Evolutionary conservation across 148 eudicot genomes (phyloP).

Genomic region (Fagopyrum tataricum): DNA sequence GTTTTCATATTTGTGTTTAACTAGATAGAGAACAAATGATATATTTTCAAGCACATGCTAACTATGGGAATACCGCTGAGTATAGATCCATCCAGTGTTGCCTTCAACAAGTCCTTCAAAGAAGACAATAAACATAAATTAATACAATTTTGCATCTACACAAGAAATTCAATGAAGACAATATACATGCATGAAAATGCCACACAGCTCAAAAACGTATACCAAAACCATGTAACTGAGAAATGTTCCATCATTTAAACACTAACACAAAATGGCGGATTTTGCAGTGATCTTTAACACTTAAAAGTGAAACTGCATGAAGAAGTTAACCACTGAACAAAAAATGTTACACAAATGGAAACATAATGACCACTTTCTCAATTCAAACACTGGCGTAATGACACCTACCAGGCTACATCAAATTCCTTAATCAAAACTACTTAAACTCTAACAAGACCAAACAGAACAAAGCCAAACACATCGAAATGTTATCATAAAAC

Average conservation of each 20-base stretch:
- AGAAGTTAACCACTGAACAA: neutral
- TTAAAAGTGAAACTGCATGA: no score
- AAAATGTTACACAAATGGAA: neutral
- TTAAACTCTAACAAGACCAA: neutral
- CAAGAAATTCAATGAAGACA: neutral
- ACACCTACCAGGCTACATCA: neutral
- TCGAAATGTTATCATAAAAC: no score
- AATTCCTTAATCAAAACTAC: no score
- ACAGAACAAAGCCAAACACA: neutral
- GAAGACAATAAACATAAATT: neutral
- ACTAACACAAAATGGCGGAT: no score
- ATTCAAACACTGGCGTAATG: neutral
- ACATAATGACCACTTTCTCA: neutral
- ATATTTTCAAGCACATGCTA: no score
- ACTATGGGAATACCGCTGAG: neutral
- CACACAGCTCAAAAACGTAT: neutral
- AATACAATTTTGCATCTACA: neutral
- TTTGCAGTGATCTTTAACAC: neutral
- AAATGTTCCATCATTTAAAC: neutral
- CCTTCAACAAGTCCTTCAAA: neutral
- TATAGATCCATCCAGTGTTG: neutral
- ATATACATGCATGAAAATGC: neutral
- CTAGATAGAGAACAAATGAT: neutral
- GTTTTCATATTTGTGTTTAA: neutral
- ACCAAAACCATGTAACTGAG: neutral